These are phyloP conservation scores for Phytopythium oedochilum DNA, from an alignment of 352 stramenopile species.

Conservation along the genomic window DNA sequence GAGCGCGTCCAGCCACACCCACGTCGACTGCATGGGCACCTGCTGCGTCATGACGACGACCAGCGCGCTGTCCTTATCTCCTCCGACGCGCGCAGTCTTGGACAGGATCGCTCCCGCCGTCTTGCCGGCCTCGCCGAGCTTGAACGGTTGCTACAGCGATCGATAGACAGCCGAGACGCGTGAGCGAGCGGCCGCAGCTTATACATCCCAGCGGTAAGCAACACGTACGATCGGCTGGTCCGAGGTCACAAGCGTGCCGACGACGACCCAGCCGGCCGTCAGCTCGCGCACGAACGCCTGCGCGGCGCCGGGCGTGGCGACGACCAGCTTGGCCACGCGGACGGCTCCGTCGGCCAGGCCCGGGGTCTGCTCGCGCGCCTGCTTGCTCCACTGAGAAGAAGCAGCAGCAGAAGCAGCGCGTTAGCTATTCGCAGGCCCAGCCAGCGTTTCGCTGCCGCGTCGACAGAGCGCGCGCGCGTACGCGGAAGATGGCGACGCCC, in stretches of 20 bases:
- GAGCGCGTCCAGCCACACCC: constrained; percentile 45
- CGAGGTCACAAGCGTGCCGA: constrained; percentile 49
- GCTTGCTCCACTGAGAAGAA: constrained; percentile 40
- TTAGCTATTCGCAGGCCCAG: too few relatives aligned
- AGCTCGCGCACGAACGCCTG: constrained; percentile 49
- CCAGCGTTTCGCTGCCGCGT: too few relatives aligned
- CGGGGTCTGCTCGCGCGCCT: constrained; percentile 19
- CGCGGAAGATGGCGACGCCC: constrained; percentile 50
- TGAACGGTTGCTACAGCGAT: constrained; percentile 18
- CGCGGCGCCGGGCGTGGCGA: constrained; percentile 37
- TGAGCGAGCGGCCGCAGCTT: neutral
- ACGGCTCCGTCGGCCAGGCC: neutral
- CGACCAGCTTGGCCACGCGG: constrained; percentile 30
- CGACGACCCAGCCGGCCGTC: constrained; percentile 29
- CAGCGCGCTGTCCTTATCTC: constrained; percentile 26
- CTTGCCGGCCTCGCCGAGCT: constrained; percentile 11
- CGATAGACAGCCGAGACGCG: neutral
- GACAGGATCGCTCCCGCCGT: constrained; percentile 35
- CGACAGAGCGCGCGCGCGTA: too few relatives aligned
- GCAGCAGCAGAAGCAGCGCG: neutral
- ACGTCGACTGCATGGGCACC: constrained; percentile 36
- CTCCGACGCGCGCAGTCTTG: constrained; percentile 23
- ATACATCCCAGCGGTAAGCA: neutral
- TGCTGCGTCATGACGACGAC: constrained; percentile 34
- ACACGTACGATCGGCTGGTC: constrained; percentile 42